A percentile compares a stretch with the other conserved stretches of the same genome.
phyloP scores from a whole-genome alignment of 805 yeast species.

The Candida pseudofarinosa region DNA sequence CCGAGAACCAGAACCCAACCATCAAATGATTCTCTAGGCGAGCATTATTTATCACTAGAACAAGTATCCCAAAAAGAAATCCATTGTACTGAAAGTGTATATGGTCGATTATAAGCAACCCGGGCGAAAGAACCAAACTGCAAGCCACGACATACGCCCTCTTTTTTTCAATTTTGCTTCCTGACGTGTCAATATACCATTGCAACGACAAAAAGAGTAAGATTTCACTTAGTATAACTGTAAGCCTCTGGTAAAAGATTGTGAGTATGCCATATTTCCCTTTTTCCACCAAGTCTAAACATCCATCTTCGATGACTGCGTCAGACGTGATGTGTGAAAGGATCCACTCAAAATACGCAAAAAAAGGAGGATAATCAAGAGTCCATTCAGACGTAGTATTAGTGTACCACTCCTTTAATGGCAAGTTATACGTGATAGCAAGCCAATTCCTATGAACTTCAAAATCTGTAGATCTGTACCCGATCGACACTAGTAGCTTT shows the following conservation, averaged over 20 bases:
- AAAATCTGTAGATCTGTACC: conserved; percentile 92
- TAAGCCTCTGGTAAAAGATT: conserved; percentile 70
- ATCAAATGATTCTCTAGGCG: conserved; percentile 50
- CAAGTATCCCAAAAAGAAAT: conserved; percentile 79
- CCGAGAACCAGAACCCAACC: conserved; percentile 69
- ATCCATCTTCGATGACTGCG: conserved; percentile 65
- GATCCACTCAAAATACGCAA: conserved; percentile 90
- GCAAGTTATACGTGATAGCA: conserved; percentile 77
- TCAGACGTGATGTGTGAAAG: conserved; percentile 69
- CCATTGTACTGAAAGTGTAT: conserved; percentile 98
- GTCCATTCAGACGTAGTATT: conserved; percentile 88
- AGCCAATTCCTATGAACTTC: conserved; percentile 98
- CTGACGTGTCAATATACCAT: conserved; percentile 54
- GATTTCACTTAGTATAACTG: conserved; percentile 77
- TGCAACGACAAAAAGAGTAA: conserved; percentile 68
- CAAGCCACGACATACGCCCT: conserved; percentile 73
- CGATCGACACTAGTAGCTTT: conserved; percentile 40
- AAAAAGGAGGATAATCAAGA: conserved; percentile 94
- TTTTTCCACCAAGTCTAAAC: conserved; percentile 60
- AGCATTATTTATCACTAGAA: conserved; percentile 71
- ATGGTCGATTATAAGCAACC: conserved; percentile 85
- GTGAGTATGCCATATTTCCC: conserved; percentile 80
- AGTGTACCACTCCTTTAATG: conserved; percentile 75
- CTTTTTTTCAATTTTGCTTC: conserved; percentile 34
- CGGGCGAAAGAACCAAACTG: conserved; percentile 84